Conservation (phyloP, 2,329 filamentous ascomycete species). For the Pseudocercospora fijiensis region DNA sequence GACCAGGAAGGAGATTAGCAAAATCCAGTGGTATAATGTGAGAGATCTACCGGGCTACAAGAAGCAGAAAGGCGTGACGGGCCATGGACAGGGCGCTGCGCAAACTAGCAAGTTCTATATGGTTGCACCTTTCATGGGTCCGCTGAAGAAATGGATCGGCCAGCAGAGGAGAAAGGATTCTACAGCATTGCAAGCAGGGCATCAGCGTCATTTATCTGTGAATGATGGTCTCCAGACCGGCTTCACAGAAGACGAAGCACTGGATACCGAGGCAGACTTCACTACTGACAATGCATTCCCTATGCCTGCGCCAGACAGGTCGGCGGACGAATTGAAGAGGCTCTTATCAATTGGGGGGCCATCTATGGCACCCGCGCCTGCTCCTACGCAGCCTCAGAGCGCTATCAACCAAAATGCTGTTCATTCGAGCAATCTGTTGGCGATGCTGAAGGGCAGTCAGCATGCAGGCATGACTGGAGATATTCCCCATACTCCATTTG, state of each 20-base stretch:
- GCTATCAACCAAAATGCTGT: slow-evolving; percentile 37
- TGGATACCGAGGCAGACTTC: slow-evolving; percentile 19
- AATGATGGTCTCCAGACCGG: slow-evolving; percentile 18
- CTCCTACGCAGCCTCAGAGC: slow-evolving; percentile 36
- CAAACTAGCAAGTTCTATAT: slow-evolving; percentile 94
- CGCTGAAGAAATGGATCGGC: slow-evolving; percentile 86
- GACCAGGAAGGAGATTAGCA: slow-evolving; percentile 96
- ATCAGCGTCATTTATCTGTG: slow-evolving; percentile 19
- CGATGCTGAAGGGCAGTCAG: slow-evolving; percentile 52
- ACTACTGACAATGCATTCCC: slow-evolving; percentile 15
- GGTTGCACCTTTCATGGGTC: slow-evolving; percentile 88
- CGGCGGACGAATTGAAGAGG: slow-evolving; percentile 51
- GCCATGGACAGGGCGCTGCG: slow-evolving; percentile 56
- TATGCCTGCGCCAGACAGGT: slow-evolving; percentile 19
- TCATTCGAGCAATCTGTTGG: slow-evolving; percentile 53
- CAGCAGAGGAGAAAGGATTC: slow-evolving; percentile 72
- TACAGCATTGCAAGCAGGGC: slow-evolving; percentile 10
- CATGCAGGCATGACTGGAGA: slow-evolving; percentile 17
- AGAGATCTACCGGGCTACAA: slow-evolving; percentile 81
- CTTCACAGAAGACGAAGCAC: slow-evolving; percentile 26
- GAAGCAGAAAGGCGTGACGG: slow-evolving; percentile 66
- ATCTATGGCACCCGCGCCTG: slow-evolving; percentile 18
- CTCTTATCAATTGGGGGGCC: slow-evolving; percentile 45
- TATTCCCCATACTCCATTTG: slow-evolving; percentile 47
- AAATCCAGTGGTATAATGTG: slow-evolving; percentile 91